Evolutionary conservation across 257 asterid species (phyloP).

Genomic region (Solanum ossicruentum): DNA sequence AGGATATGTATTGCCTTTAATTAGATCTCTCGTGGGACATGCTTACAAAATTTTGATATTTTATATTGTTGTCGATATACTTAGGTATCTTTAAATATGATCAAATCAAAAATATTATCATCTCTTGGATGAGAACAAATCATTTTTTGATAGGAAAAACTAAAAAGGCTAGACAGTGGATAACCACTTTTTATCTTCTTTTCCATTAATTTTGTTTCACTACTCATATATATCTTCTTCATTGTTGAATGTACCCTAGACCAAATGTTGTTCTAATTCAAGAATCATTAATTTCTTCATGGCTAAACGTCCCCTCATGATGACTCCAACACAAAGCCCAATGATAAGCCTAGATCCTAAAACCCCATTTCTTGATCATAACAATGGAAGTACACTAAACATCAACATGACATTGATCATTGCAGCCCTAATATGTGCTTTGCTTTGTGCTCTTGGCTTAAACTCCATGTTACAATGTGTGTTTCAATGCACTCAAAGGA

Average conservation of each 20-base stretch:
- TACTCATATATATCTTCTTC: neutral
- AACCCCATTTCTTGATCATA: neutral
- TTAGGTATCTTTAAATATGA: neutral
- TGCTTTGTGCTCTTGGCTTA: conserved; percentile 14
- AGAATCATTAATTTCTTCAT: neutral
- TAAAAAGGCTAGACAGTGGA: neutral
- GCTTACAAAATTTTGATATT: neutral
- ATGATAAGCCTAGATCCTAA: neutral
- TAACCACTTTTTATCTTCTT: neutral
- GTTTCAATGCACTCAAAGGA: conserved; percentile 4
- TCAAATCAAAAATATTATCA: neutral
- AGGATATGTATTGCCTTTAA: neutral
- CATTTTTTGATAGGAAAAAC: neutral
- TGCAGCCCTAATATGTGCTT: conserved; percentile 16
- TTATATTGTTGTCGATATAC: neutral
- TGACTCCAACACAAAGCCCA: conserved; percentile 8
- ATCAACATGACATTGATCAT: conserved; percentile 7
- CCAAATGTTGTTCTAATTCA: neutral
- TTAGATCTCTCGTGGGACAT: neutral
- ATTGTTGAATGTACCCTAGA: neutral
- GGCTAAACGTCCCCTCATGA: conserved; percentile 1
- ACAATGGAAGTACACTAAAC: conserved; percentile 1
- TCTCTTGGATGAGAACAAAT: neutral
- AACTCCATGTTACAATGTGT: conserved; percentile 16
- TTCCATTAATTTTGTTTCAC: neutral